Conservation (phyloP, 805 yeast species). For the Lipomyces anomalus region DNA sequence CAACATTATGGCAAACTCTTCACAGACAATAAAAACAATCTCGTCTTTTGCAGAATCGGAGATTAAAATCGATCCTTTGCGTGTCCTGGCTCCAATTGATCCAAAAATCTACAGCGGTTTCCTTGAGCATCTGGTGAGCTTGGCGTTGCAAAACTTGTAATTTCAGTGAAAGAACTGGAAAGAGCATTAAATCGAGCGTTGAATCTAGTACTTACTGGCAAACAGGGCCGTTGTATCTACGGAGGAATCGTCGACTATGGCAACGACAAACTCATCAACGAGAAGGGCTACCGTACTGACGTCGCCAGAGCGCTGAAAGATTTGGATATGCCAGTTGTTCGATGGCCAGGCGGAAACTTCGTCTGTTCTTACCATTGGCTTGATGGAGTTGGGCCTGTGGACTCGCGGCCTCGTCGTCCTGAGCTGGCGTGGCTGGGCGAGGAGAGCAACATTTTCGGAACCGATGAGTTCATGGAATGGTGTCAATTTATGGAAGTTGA, state of each 20-base stretch:
- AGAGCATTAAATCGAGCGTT: no score
- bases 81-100: constrained; percentile 30
- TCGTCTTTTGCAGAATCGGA: no score
- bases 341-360: constrained; percentile 39
- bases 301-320: constrained; percentile 33
- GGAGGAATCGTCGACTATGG: constrained; percentile 37
- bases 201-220: no score
- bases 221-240: constrained; percentile 36
- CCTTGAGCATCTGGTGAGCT: constrained; percentile 35
- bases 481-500: constrained; percentile 32
- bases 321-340: constrained; percentile 34
- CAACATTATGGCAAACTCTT: no score
- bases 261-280: constrained; percentile 24
- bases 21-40: no score
- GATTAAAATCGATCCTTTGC: constrained; percentile 29
- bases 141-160: no score
- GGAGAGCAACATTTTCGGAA: constrained; percentile 34
- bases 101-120: constrained; percentile 35
- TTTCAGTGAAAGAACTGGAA: no score
- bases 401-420: constrained; percentile 32
- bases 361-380: constrained; percentile 36
- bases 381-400: constrained; percentile 35
- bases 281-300: constrained; percentile 32
- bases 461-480: constrained; percentile 37
- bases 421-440: constrained; percentile 36